Evolutionary conservation across 768 basidiomycete species (phyloP).

Genomic region (Saitozyma podzolica): DNA sequence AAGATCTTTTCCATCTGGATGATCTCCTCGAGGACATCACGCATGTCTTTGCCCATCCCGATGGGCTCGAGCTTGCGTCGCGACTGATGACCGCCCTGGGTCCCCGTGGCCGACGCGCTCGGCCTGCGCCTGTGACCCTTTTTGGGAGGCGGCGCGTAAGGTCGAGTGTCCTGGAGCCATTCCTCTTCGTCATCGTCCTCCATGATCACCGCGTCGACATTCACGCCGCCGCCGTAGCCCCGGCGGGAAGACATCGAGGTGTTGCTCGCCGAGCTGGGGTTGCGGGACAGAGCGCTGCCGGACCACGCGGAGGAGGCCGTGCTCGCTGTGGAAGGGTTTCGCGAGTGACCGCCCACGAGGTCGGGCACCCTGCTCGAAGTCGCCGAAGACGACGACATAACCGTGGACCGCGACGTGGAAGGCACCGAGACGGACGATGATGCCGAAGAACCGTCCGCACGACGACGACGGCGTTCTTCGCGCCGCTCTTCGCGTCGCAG

Average conservation of each 20-base stretch:
- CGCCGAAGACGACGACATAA: constrained; percentile 30
- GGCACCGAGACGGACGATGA: constrained; percentile 24
- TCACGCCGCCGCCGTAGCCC: constrained; percentile 23
- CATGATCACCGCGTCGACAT: constrained; percentile 32
- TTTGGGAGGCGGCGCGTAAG: constrained; percentile 4
- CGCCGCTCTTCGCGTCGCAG: constrained; percentile 40
- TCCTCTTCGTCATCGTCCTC: constrained; percentile 45
- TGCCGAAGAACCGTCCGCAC: constrained; percentile 28
- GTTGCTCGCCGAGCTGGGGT: constrained; percentile 30
- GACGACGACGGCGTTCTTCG: constrained; percentile 36
- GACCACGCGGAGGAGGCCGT: constrained; percentile 32
- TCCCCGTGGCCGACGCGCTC: background rate
- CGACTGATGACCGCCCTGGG: background rate
- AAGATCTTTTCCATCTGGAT: constrained; percentile 50
- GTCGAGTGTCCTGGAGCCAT: constrained; percentile 23
- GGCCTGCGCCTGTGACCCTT: background rate
- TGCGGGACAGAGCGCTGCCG: constrained; percentile 26
- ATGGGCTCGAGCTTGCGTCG: constrained; percentile 15
- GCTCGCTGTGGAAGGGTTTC: constrained; percentile 34
- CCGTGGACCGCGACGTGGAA: constrained; percentile 22
- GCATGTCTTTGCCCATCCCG: constrained; percentile 50
- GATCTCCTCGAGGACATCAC: constrained; percentile 51
- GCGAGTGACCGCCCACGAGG: constrained; percentile 38
- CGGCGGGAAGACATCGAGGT: constrained; percentile 21
- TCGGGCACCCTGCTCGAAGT: constrained; percentile 35